Evolutionary conservation across 1,139 yeast species (phyloP).

Genomic region (Meyerozyma athensensis): DNA sequence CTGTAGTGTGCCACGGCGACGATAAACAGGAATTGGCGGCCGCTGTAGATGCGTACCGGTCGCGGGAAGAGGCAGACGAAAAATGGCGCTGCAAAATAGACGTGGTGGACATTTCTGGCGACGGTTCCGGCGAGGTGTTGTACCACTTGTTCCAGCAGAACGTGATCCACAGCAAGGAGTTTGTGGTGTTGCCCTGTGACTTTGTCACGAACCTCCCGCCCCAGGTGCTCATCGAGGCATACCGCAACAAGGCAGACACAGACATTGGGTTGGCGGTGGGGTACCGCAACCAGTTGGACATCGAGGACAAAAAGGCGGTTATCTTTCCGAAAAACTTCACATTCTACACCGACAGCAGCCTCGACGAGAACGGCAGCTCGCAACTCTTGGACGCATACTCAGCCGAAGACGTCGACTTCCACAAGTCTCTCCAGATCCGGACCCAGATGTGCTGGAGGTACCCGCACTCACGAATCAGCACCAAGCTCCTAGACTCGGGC

Average conservation of each 20-base stretch:
- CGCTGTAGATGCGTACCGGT: slow-evolving; percentile 49
- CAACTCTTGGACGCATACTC: slow-evolving; percentile 68
- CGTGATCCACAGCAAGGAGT: slow-evolving; percentile 38
- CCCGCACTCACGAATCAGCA: slow-evolving; percentile 73
- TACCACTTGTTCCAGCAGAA: slow-evolving; percentile 36
- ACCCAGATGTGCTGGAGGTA: slow-evolving; percentile 88
- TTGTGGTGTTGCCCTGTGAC: slow-evolving; percentile 88
- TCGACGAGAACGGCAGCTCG: slow-evolving; percentile 44
- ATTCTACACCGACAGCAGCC: slow-evolving; percentile 45
- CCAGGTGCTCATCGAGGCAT: slow-evolving; percentile 78
- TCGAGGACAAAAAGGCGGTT: slow-evolving; percentile 64
- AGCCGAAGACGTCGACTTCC: slow-evolving; percentile 57
- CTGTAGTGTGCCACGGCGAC: slow-evolving; percentile 32
- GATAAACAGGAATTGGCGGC: slow-evolving; percentile 21
- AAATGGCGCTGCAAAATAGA: slow-evolving; percentile 29
- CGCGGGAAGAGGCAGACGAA: slow-evolving; percentile 11
- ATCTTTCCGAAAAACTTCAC: slow-evolving; percentile 48
- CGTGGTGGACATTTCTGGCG: slow-evolving; percentile 42
- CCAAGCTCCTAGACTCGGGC: slow-evolving; percentile 68
- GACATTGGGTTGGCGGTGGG: slow-evolving; percentile 70
- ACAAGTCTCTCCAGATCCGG: slow-evolving; percentile 69
- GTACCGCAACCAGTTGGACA: slow-evolving; percentile 68
- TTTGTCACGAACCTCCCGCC: slow-evolving; percentile 91
- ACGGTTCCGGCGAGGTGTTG: slow-evolving; percentile 63
- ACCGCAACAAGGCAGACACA: slow-evolving; percentile 59